phyloP scores from a whole-genome alignment of 2,329 filamentous ascomycete genomes.

The Paracoccidioides lutzii region DNA sequence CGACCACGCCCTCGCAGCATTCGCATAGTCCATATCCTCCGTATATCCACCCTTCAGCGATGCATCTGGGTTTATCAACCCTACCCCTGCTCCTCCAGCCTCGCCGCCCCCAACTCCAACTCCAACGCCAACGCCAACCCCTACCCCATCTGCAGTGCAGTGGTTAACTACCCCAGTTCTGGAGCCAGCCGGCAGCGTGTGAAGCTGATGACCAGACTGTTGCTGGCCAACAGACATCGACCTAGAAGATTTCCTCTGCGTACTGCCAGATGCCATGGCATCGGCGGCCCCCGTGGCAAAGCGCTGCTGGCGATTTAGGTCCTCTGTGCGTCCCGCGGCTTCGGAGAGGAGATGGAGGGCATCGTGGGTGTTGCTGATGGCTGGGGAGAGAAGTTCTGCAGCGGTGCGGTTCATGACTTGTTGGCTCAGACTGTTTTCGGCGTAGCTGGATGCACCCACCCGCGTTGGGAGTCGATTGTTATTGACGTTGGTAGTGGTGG shows the following conservation, averaged over 20 bases:
- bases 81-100: background rate
- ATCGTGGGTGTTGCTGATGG: constrained; percentile 84
- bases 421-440: constrained; percentile 26
- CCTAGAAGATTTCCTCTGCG: constrained; percentile 22
- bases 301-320: constrained; percentile 36
- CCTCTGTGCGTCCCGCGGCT: constrained; percentile 48
- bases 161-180: constrained; percentile 21
- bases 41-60: background rate
- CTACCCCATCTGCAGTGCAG: constrained; percentile 4
- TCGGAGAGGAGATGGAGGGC: constrained; percentile 84
- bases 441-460: constrained; percentile 4
- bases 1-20: constrained; percentile 77
- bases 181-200: constrained; percentile 41
- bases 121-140: no score
- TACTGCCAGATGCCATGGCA: constrained; percentile 23
- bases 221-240: constrained; percentile 24
- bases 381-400: constrained; percentile 46
- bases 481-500: background rate
- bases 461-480: background rate
- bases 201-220: constrained; percentile 29
- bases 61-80: background rate
- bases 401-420: constrained; percentile 49
- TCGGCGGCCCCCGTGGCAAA: constrained; percentile 29
- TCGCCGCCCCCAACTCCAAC: background rate
- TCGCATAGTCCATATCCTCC: constrained; percentile 33